A percentile compares a stretch with the other conserved stretches of the same genome.
Evolutionary conservation across 768 basidiomycete species (phyloP).

Genomic region (Macrocybe gigantea): DNA sequence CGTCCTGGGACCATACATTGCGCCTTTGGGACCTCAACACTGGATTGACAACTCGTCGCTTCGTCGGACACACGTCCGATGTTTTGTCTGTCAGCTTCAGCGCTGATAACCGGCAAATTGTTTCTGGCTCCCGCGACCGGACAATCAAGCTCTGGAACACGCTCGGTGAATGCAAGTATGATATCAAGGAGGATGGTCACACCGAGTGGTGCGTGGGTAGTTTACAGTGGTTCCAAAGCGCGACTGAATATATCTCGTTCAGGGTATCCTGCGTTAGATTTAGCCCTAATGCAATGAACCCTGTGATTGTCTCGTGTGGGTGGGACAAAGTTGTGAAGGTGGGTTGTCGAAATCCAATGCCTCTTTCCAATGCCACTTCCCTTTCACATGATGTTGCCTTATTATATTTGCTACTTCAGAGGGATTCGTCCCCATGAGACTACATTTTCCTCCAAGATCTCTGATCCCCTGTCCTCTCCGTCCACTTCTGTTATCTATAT

Average conservation of each 20-base stretch:
- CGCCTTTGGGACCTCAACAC: slow-evolving; percentile 99
- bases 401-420: slow-evolving; percentile 90
- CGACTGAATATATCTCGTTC: slow-evolving; percentile 2
- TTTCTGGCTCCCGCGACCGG: slow-evolving; percentile 94
- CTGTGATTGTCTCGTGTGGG: slow-evolving; percentile 97
- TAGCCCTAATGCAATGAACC: slow-evolving; percentile 95
- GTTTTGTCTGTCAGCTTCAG: slow-evolving; percentile 99
- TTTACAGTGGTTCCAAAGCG: slow-evolving; percentile 8
- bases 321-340: slow-evolving; percentile 99
- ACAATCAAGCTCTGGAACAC: slow-evolving; percentile 99
- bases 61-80: slow-evolving; percentile 97
- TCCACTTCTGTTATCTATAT: slow-evolving; percentile 25
- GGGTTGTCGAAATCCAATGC: slow-evolving; percentile 20
- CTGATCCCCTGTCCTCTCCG: slow-evolving; percentile 37
- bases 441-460: slow-evolving; percentile 72
- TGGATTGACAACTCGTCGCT: slow-evolving; percentile 91
- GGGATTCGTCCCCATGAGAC: slow-evolving; percentile 64
- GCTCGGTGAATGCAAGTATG: slow-evolving; percentile 99
- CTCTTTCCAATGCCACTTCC: neutral
- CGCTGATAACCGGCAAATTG: slow-evolving; percentile 99
- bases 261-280: slow-evolving; percentile 99
- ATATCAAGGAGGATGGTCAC: slow-evolving; percentile 99
- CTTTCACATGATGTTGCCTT: slow-evolving; percentile 26
- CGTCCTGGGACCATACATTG: slow-evolving; percentile 99
- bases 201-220: slow-evolving; percentile 68